A percentile compares a stretch with the other conserved stretches of the same genome.
phyloP scores from a whole-genome alignment of 1,284 basidiomycete genomes.

The Puccinia coronata region DNA sequence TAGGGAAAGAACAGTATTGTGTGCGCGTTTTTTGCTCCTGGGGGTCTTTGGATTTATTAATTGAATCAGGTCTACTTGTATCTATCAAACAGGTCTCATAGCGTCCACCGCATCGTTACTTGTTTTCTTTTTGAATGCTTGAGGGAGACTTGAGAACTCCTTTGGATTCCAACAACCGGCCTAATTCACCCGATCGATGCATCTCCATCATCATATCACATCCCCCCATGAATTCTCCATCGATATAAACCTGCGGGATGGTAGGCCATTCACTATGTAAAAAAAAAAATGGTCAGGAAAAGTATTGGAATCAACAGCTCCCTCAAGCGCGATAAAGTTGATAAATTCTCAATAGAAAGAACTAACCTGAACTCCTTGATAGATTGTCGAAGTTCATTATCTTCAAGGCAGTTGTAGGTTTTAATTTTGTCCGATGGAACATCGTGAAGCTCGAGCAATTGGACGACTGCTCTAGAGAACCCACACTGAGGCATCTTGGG shows the following conservation, averaged over 20 bases:
- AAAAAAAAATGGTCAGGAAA: not conserved
- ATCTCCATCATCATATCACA: slow-evolving; percentile 93
- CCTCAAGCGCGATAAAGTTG: not conserved
- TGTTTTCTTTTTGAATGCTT: not conserved
- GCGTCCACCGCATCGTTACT: not conserved
- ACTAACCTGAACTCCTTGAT: slow-evolving; percentile 96
- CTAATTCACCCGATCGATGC: slow-evolving; percentile 95
- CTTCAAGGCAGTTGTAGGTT: slow-evolving; percentile 86
- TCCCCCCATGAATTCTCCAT: slow-evolving; percentile 93
- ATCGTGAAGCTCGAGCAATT: slow-evolving; percentile 84
- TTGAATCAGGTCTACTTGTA: no score
- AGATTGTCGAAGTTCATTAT: slow-evolving; percentile 74
- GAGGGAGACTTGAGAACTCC: slow-evolving; percentile 63
- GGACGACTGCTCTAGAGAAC: slow-evolving; percentile 89
- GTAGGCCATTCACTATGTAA: slow-evolving; percentile 91
- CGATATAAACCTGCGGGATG: slow-evolving; percentile 90
- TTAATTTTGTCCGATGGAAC: slow-evolving; percentile 76
- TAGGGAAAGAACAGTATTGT: no score
- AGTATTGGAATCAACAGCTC: not conserved
- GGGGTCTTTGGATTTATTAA: no score
- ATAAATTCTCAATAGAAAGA: slow-evolving; percentile 52
- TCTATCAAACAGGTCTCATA: no score
- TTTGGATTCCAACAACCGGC: slow-evolving; percentile 74
- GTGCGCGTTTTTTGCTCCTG: no score
- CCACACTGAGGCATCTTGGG: slow-evolving; percentile 74